Evolutionary conservation across 1,284 basidiomycete species (phyloP).

Genomic region (Microbotryomycetes sp.): DNA sequence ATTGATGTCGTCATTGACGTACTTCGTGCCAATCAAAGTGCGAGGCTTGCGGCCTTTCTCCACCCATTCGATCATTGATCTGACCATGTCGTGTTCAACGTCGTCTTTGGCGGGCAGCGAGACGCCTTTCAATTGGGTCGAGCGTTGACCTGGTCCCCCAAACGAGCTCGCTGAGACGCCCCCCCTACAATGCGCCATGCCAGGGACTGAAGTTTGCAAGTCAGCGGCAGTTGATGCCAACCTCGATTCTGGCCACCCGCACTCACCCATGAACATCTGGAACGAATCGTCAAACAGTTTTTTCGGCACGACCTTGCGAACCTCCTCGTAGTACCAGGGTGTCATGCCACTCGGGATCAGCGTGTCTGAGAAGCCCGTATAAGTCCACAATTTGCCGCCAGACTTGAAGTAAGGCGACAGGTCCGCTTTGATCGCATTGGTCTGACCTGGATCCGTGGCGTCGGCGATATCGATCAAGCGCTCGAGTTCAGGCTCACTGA

Average conservation of each 20-base stretch:
- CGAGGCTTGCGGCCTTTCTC: slow-evolving; percentile 27
- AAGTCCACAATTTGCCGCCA: slow-evolving; percentile 32
- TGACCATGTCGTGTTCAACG: slow-evolving; percentile 26
- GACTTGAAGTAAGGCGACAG: slow-evolving; percentile 30
- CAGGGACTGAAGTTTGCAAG: neutral
- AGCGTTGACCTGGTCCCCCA: slow-evolving; percentile 7
- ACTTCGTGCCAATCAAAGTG: slow-evolving; percentile 16
- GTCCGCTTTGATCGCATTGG: slow-evolving; percentile 31
- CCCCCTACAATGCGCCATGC: slow-evolving; percentile 19
- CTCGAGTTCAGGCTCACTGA: slow-evolving; percentile 16
- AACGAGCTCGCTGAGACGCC: slow-evolving; percentile 18
- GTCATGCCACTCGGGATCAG: slow-evolving; percentile 29
- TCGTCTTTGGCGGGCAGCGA: neutral
- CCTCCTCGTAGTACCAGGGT: slow-evolving; percentile 24
- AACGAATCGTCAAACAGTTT: slow-evolving; percentile 23
- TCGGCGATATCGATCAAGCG: slow-evolving; percentile 21
- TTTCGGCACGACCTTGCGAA: slow-evolving; percentile 20
- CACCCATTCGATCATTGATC: slow-evolving; percentile 30
- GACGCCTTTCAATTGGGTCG: neutral
- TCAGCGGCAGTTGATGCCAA: neutral
- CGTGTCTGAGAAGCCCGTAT: slow-evolving; percentile 31
- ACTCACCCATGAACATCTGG: slow-evolving; percentile 22
- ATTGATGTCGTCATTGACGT: slow-evolving; percentile 5
- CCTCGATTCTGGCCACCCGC: neutral
- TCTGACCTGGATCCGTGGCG: slow-evolving; percentile 27